Conservation (phyloP, 2,329 filamentous ascomycete species). For the Exophiala alcalophila region DNA sequence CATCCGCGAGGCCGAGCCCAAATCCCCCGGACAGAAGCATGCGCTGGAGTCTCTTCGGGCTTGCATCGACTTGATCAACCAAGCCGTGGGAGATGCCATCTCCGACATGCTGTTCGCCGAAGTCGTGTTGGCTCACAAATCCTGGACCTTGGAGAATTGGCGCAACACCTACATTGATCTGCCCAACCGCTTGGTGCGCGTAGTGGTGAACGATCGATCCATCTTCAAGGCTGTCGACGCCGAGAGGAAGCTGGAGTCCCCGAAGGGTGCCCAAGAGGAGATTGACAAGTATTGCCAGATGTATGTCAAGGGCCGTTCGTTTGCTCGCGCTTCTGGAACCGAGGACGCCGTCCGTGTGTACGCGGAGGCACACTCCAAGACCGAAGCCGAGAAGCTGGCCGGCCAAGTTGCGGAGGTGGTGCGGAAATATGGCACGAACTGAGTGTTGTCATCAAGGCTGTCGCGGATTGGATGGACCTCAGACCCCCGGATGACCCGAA, state of each 20-base stretch:
- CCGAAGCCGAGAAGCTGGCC: slow-evolving; percentile 87
- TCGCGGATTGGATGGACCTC: no score
- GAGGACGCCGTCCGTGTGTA: slow-evolving; percentile 97
- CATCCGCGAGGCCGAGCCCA: slow-evolving; percentile 75
- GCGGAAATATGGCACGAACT: slow-evolving; percentile 50
- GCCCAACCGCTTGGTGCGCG: slow-evolving; percentile 89
- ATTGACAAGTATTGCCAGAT: slow-evolving; percentile 88
- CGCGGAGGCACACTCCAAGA: slow-evolving; percentile 84
- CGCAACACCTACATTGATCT: slow-evolving; percentile 88
- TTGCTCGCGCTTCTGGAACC: slow-evolving; percentile 89
- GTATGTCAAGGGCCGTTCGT: slow-evolving; percentile 83
- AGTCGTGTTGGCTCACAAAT: slow-evolving; percentile 91
- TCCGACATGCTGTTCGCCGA: slow-evolving; percentile 96
- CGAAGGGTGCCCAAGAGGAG: slow-evolving; percentile 73
- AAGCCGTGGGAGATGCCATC: slow-evolving; percentile 93
- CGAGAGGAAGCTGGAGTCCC: slow-evolving; percentile 79
- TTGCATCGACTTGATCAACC: slow-evolving; percentile 90
- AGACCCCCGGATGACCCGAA: no score
- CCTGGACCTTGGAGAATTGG: slow-evolving; percentile 88
- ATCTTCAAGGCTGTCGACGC: slow-evolving; percentile 90
- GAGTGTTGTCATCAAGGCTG: no score
- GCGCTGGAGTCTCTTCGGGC: slow-evolving; percentile 81
- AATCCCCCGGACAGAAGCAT: slow-evolving; percentile 87
- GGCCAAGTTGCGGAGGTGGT: slow-evolving; percentile 76
- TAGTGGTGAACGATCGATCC: slow-evolving; percentile 83